Base-by-base conservation (phyloP, 495 filamentous ascomycete species). In the Penicillium alfredii region DNA sequence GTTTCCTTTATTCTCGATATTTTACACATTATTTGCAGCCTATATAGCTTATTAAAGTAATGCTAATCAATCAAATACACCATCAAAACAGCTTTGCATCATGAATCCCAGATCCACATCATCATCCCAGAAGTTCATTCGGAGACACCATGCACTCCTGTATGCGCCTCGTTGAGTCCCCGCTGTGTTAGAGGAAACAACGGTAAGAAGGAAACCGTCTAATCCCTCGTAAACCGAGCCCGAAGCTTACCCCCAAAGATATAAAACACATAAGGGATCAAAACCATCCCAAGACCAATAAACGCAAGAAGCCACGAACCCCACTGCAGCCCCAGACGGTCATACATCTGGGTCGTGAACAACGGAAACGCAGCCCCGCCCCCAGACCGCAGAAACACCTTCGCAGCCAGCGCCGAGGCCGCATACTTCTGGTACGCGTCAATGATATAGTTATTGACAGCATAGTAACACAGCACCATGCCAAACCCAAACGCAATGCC, bases 371-470 rank as follows among this genome's bases (percentile, higher is more conserved):
- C 65, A 15, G 68, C 60, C 28, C 53, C 60, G 25, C 58, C 58
- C 7, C 55, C 55, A 18, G 48, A 58, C 21, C 56, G 47, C 29
- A 58, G 21, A 27, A 61, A 57, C n/a, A 53, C 53, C 34, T 64
- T 64, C 0, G 58, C 58, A 9, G 60, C 60, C 19, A 64, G 29
- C 0, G 60, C 58, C 2, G 53, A 60, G 0, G 60, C 60, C 3
- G 58, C 57, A 24, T 64, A 64, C 22, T 55, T 54, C 33, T 55
- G 55, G 47, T 86, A 88, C 0, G 73, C 69, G 30, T 86, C 83
- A 27, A 78, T 78, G 23, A 87, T 69, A 49, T 86, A 88, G 50
- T 77, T 82, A 54, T 83, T 77, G 30, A 84, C 67, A 13, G 68
- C 64, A 11, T 84, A 69, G 62, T 84, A 84, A 30, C 86, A 73